Evolutionary conservation across 129 eudicot species (phyloP).

Genomic region (Ambrosia artemisiifolia): DNA sequence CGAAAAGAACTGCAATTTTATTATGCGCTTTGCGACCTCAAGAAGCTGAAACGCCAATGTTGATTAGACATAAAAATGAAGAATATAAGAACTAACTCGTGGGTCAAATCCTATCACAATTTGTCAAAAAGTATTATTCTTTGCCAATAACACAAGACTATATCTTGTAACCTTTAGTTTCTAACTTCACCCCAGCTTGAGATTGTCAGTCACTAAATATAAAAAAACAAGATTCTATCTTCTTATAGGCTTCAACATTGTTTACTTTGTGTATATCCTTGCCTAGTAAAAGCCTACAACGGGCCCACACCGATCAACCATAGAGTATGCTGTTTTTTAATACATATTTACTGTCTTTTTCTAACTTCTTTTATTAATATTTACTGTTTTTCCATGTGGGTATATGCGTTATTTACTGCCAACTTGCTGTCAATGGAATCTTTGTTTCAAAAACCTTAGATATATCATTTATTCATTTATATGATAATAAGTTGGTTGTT

Average conservation of each 20-base stretch:
- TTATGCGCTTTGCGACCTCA: too few species aligned
- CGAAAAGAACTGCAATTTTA: too few species aligned
- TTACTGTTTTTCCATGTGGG: conserved; percentile 31
- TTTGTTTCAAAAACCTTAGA: conserved; percentile 18
- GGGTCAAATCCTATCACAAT: not conserved
- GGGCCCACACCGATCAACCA: too few species aligned
- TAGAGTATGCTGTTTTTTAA: not conserved
- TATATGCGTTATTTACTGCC: conserved; percentile 21
- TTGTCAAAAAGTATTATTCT: conserved; percentile 20
- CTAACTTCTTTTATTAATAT: not conserved
- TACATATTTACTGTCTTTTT: not conserved
- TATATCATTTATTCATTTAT: not conserved
- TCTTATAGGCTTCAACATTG: not conserved
- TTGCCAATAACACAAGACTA: conserved; percentile 27
- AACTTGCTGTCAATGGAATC: conserved; percentile 27
- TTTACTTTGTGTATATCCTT: not conserved
- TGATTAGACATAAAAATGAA: not conserved
- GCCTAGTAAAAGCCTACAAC: too few species aligned
- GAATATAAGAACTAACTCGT: not conserved
- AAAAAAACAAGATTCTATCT: conserved; percentile 21
- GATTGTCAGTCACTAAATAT: not conserved
- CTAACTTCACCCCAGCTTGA: conserved; percentile 5
- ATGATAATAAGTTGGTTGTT: conserved; percentile 7
- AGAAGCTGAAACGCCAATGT: not conserved
- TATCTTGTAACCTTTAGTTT: conserved; percentile 20